phyloP scores from a whole-genome alignment of 2,329 filamentous ascomycete genomes.

The Tolypocladium endophyticum region DNA sequence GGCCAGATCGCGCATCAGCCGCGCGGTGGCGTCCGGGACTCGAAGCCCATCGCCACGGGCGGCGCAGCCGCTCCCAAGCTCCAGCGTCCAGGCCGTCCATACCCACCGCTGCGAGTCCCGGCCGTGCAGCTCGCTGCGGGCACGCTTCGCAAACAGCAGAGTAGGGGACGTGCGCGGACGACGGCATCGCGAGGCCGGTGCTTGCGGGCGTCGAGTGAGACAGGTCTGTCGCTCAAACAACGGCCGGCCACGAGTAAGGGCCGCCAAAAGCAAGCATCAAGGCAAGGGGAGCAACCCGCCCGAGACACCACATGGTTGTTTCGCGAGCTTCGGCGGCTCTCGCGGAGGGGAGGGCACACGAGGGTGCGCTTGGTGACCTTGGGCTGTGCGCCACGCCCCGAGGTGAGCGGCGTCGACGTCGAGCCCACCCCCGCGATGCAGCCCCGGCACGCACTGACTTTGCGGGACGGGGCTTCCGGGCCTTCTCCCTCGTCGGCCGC shows the following conservation, averaged over 20 bases:
- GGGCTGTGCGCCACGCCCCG: not conserved
- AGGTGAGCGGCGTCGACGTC: not conserved
- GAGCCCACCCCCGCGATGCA: not conserved
- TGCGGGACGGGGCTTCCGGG: not conserved
- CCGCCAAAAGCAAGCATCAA: not conserved
- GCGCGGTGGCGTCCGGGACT: not conserved
- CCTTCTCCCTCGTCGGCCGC: not conserved
- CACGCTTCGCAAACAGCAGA: not conserved
- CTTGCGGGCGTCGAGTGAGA: not conserved
- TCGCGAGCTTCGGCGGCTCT: not conserved
- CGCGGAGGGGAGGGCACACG: too few relatives aligned
- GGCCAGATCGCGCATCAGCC: not conserved
- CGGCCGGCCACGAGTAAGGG: not conserved
- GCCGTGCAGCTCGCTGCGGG: not conserved
- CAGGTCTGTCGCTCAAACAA: not conserved
- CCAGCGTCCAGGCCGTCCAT: not conserved
- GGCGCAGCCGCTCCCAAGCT: not conserved
- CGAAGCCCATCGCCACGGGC: not conserved
- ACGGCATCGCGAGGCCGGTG: not conserved
- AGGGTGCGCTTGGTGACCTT: not conserved
- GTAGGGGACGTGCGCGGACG: not conserved
- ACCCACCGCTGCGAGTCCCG: not conserved
- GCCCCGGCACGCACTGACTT: not conserved
- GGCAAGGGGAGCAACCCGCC: not conserved
- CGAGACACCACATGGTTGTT: not conserved